Evolutionary conservation across 176 grass and related monocot genomes (phyloP).

Genomic region (Zea mays): DNA sequence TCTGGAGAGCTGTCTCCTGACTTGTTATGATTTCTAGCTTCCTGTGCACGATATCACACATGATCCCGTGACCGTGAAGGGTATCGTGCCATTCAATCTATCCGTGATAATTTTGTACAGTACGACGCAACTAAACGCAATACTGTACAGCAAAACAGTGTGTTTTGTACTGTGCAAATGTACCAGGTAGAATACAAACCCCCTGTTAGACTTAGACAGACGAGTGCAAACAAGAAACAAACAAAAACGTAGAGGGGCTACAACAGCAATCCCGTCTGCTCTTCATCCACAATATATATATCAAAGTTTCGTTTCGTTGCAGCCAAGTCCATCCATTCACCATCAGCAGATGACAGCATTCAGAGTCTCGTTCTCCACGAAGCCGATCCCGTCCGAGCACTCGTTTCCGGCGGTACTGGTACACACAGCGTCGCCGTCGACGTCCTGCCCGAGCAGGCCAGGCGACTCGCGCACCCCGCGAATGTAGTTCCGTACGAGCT

Average conservation of each 20-base stretch:
- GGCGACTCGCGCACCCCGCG: constrained; percentile 15
- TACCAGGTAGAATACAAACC: constrained; percentile 23
- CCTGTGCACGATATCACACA: too few relatives aligned
- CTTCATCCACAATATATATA: neutral
- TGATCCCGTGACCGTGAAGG: too few relatives aligned
- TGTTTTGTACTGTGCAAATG: neutral
- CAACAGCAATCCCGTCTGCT: neutral
- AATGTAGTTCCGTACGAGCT: constrained; percentile 10
- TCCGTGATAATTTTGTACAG: neutral
- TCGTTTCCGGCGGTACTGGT: constrained; percentile 13
- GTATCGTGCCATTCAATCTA: too few relatives aligned
- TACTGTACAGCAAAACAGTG: constrained; percentile 25
- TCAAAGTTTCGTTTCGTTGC: neutral
- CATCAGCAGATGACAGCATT: constrained; percentile 10
- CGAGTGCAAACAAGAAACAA: neutral
- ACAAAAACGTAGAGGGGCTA: neutral
- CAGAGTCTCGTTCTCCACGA: constrained; percentile 18
- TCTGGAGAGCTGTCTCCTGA: too few relatives aligned
- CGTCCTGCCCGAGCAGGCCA: constrained; percentile 1
- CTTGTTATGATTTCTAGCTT: too few relatives aligned
- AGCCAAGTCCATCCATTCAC: neutral
- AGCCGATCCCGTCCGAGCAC: constrained; percentile 6
- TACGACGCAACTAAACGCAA: constrained; percentile 26
- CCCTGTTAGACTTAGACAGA: neutral
- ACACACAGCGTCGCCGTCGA: neutral